Base-by-base conservation (phyloP, 2,329 filamentous ascomycete genomes). In the Sarocladium kiliense region DNA sequence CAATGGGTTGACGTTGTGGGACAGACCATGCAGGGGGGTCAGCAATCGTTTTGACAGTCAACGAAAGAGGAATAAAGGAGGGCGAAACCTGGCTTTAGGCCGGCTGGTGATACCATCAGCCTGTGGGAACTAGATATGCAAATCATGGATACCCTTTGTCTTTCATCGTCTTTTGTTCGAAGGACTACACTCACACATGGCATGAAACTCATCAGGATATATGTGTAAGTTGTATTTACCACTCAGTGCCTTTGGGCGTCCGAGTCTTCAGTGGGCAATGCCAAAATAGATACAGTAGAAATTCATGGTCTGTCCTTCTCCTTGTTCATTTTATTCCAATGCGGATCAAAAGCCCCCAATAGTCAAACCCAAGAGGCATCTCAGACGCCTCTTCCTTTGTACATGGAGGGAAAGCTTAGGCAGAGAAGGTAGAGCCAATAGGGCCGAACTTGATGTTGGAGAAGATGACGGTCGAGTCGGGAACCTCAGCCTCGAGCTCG, bases 371-470 rank as follows among this genome's bases (percentile, higher is more conserved):
- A n/a, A n/a, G n/a, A n/a, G n/a, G 37, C 14, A 16, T 16, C 37
- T n/a, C 7, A 18, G 14, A 9, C 14, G 14, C 18, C n/a, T 41
- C 37, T 41, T 41, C 14, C 26, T 36, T 49, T 57, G 37, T 58
- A 55, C 36, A 18, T 18, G 23, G 10, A 23, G 39, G 19, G 39
- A 44, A 21, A 7, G 14, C 19, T 39, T 51, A 34, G 36, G 41
- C 14, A 3, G 41, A 47, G 51, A 74, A 81, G 62, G 81, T 84
- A 45, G 76, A 79, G 64, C 74, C 75, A 64, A 84, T 77, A 57
- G 79, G 73, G 27, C 69, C 81, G 62, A 81, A 74, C 70, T 76
- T 77, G 73, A 84, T 82, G 74, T 83, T 82, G 60, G 79, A 82
- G 73, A 75, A 85, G 59, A 73, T 66, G 54, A 85, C 81, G 62